Conservation (phyloP, 2,329 filamentous ascomycete species). For the Epicoccum nigrum region DNA sequence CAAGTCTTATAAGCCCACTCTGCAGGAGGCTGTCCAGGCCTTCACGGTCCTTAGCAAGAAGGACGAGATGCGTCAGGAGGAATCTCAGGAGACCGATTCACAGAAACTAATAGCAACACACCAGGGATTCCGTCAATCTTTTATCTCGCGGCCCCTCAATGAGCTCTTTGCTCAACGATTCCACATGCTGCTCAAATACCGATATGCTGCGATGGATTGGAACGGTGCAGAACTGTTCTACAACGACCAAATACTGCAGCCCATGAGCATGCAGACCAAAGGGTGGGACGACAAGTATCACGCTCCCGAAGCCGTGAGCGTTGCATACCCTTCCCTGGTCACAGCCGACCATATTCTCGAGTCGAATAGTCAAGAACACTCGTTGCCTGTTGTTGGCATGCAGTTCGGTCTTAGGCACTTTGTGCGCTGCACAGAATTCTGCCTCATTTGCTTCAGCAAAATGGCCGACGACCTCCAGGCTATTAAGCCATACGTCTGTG, state of each 20-base stretch:
- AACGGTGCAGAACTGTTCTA: constrained; percentile 67
- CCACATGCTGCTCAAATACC: constrained; percentile 65
- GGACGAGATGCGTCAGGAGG: constrained; percentile 33
- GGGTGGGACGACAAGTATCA: constrained; percentile 51
- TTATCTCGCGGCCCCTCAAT: constrained; percentile 75
- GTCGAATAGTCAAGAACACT: constrained; percentile 45
- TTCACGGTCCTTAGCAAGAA: constrained; percentile 54
- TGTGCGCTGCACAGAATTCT: constrained; percentile 82
- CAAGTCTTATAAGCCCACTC: constrained; percentile 72
- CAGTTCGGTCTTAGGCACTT: constrained; percentile 81
- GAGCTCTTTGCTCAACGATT: constrained; percentile 71
- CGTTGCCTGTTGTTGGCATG: constrained; percentile 66
- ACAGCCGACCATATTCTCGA: constrained; percentile 58
- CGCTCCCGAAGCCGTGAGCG: constrained; percentile 38
- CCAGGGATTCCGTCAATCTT: constrained; percentile 61
- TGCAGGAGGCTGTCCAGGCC: constrained; percentile 58
- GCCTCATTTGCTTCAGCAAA: constrained; percentile 79
- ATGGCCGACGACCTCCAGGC: constrained; percentile 69
- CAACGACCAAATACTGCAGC: constrained; percentile 52
- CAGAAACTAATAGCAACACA: constrained; percentile 17
- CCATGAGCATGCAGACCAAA: constrained; percentile 24
- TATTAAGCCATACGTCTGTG: constrained; percentile 78
- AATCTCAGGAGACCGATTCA: constrained; percentile 25
- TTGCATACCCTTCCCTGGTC: constrained; percentile 54
- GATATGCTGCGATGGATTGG: constrained; percentile 66